Base-by-base conservation (phyloP, 257 asterid species). In the Salvia rosmarinus region DNA sequence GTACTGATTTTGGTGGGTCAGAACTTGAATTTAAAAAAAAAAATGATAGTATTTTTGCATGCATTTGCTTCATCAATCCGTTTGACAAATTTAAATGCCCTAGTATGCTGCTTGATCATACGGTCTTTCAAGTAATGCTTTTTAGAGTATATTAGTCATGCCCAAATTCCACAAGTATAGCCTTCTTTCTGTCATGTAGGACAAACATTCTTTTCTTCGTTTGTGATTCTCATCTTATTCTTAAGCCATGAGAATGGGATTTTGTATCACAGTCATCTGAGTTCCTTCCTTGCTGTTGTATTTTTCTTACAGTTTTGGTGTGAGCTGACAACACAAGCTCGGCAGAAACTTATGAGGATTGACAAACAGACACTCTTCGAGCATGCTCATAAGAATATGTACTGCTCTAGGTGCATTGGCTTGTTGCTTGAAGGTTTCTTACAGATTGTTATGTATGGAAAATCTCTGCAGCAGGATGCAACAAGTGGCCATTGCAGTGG, bases 371-470 rank as follows among this genome's bases (percentile, higher is more conserved):
- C 82, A 39, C 84, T 95, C 67, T 90, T 95, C 62, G 99, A 95
- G 82, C 97, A 91, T 67, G 97, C 97, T 70, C 96, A 97, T 67
- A 92, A 95, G 83, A 92, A 90, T 82, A 92, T 87, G 97, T 95
- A 95, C 79, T 95, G 99, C 75, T 90, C 99, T 71, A 85, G 99
- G 80, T 95, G 99, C 93, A 90, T 92, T 21, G 98, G 98, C 9
- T 84, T 95, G 83, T 75, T 95, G 79, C 97, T 92, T 57, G 99
- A 95, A 85, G 98, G 89, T 71, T 95, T 83, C 70, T 19, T 82
- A 80, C 98, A 92, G 86, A 90, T 92, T 90, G 90, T 87, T 80
- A 83, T 90, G 90, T 88, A 89, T 76, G 97, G 96, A 16, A 95
- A 90, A 85, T 92, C 99, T 67, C 71, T 82, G 81, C 94, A 85